Percentiles rank a stretch among this genome's conserved stretches.
Evolutionary conservation across 1,284 basidiomycete genomes (phyloP).

Genomic region (Ganoderma boninense): DNA sequence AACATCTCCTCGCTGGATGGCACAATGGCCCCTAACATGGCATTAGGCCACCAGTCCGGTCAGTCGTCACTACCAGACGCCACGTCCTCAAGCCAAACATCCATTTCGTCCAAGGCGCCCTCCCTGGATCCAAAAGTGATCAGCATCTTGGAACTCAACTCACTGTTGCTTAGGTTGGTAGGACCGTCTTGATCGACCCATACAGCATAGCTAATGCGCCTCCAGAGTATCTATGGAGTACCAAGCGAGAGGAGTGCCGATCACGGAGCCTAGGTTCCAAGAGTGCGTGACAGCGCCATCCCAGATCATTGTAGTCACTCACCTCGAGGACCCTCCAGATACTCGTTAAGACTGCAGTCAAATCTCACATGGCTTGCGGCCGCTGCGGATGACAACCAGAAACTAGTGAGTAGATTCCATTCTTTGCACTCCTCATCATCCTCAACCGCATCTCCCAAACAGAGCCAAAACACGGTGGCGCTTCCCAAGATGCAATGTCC

Average conservation of each 20-base stretch:
- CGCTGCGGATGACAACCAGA: conserved; percentile 61
- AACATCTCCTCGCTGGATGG: neutral
- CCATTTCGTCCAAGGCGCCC: conserved; percentile 21
- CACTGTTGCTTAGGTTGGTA: conserved; percentile 69
- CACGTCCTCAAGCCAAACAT: conserved; percentile 25
- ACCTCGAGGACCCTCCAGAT: conserved; percentile 49
- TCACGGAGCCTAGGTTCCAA: conserved; percentile 58
- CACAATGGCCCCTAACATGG: conserved; percentile 3
- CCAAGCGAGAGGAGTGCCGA: conserved; percentile 58
- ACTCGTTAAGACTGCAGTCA: conserved; percentile 61
- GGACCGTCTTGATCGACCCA: neutral
- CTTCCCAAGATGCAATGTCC: conserved; percentile 68
- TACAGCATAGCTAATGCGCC: neutral
- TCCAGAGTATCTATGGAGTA: conserved; percentile 52
- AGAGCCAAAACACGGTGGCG: conserved; percentile 40
- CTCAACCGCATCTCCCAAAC: conserved; percentile 1
- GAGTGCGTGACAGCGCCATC: conserved; percentile 55
- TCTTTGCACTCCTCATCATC: neutral
- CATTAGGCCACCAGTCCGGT: neutral
- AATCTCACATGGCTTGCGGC: conserved; percentile 75
- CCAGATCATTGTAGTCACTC: conserved; percentile 13
- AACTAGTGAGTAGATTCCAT: conserved; percentile 48
- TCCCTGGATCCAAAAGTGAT: conserved; percentile 59
- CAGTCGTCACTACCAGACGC: conserved; percentile 19
- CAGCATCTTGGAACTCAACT: conserved; percentile 69